Evolutionary conservation across 1,284 basidiomycete species (phyloP).

Genomic region (Afroboletus lepidellus): DNA sequence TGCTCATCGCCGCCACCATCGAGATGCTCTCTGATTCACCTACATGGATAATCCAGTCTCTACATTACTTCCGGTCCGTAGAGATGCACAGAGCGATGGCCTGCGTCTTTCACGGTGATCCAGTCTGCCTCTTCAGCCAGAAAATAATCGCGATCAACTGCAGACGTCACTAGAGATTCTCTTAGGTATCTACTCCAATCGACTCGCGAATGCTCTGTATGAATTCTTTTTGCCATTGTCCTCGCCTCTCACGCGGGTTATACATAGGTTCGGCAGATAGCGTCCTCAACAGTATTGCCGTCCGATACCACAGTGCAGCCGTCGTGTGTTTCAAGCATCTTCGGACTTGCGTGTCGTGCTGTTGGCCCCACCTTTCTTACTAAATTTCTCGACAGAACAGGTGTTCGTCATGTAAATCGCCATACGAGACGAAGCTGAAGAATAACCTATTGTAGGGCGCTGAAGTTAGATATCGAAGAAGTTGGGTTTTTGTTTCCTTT

Average conservation of each 20-base stretch:
- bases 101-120: constrained; percentile 26
- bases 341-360: constrained; percentile 7
- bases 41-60: neutral
- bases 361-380: neutral
- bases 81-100: neutral
- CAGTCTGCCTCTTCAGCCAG: constrained; percentile 19
- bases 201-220: constrained; percentile 20
- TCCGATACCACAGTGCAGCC: no score
- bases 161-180: no score
- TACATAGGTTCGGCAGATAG: constrained; percentile 27
- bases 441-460: constrained; percentile 14
- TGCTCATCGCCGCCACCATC: no score
- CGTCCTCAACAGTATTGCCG: no score
- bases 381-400: constrained; percentile 3
- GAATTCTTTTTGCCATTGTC: constrained; percentile 64
- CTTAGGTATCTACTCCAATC: neutral
- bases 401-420: constrained; percentile 23
- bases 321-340: constrained; percentile 16
- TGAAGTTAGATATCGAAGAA: constrained; percentile 18
- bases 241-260: constrained; percentile 8
- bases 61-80: neutral
- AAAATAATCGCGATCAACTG: constrained; percentile 24
- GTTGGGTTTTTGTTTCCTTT: constrained; percentile 20
- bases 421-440: constrained; percentile 20
- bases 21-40: neutral